Evolutionary conservation across 495 filamentous ascomycete genomes (phyloP).

Genomic region (Penicillium cataractarum): DNA sequence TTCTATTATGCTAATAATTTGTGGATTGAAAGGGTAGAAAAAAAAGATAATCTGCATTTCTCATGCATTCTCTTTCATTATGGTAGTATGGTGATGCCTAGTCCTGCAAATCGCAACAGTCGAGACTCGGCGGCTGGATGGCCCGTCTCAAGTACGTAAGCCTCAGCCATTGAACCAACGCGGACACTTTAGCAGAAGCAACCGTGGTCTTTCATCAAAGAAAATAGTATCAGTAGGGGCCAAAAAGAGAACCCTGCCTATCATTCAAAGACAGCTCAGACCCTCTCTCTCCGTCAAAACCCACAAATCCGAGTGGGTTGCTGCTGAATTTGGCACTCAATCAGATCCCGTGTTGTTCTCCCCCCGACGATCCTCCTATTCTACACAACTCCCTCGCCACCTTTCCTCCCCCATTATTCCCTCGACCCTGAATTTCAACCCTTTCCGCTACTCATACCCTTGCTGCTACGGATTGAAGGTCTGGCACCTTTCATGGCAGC

Average conservation of each 20-base stretch:
- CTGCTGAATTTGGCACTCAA: conserved; percentile 1
- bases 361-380: conserved; percentile 30
- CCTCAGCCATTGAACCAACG: conserved; percentile 1
- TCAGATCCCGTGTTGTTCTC: conserved; percentile 15
- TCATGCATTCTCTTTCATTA: neutral
- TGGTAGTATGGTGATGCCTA: neutral
- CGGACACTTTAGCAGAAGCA: too few relatives aligned
- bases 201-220: conserved; percentile 16
- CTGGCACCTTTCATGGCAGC: conserved; percentile 35
- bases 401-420: neutral
- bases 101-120: neutral
- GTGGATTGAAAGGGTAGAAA: neutral
- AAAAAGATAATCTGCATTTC: neutral
- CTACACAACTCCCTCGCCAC: conserved; percentile 7
- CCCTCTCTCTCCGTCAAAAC: neutral
- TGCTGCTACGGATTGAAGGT: neutral
- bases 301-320: neutral
- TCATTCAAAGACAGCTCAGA: neutral
- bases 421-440: neutral
- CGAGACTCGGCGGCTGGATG: neutral
- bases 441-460: neutral
- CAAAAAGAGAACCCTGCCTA: neutral
- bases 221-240: neutral
- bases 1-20: too few relatives aligned
- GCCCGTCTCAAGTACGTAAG: conserved; percentile 2